Evolutionary conservation across 768 basidiomycete species (phyloP).

Genomic region (Phlebiopsis gigantea): DNA sequence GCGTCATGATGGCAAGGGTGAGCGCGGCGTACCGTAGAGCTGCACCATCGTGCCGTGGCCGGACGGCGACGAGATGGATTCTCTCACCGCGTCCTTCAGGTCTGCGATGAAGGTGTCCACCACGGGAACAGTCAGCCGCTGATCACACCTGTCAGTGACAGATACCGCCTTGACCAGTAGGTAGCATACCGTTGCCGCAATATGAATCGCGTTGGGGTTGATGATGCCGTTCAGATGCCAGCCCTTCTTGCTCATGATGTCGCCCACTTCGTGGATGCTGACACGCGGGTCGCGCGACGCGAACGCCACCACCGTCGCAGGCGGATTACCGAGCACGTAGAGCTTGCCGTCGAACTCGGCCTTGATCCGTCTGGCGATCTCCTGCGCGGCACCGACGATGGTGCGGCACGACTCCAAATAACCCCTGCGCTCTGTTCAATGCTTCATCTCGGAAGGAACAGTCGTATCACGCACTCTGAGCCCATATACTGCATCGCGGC

Average conservation of each 20-base stretch:
- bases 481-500: slow-evolving; percentile 96
- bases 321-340: slow-evolving; percentile 84
- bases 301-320: slow-evolving; percentile 89
- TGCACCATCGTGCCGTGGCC: slow-evolving; percentile 88
- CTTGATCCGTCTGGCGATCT: slow-evolving; percentile 62
- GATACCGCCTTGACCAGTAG: neutral
- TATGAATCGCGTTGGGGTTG: slow-evolving; percentile 80
- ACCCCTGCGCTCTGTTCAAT: slow-evolving; percentile 44
- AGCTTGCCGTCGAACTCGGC: slow-evolving; percentile 68
- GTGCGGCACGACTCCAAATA: slow-evolving; percentile 80
- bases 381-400: slow-evolving; percentile 73
- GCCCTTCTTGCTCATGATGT: slow-evolving; percentile 76
- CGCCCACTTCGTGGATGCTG: slow-evolving; percentile 86
- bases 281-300: slow-evolving; percentile 54
- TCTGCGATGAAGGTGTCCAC: slow-evolving; percentile 82
- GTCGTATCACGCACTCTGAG: slow-evolving; percentile 50
- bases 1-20: neutral
- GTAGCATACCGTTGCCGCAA: slow-evolving; percentile 81
- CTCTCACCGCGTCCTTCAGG: slow-evolving; percentile 69
- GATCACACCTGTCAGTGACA: neutral
- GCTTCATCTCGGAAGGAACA: neutral
- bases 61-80: slow-evolving; percentile 58
- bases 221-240: slow-evolving; percentile 90
- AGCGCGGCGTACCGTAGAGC: slow-evolving; percentile 66
- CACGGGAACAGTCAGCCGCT: slow-evolving; percentile 76